A percentile compares a stretch with the other conserved stretches of the same genome.
Evolutionary conservation across 371 early-diverging fungal genomes (phyloP).

Genomic region (Lichtheimia hyalospora): DNA sequence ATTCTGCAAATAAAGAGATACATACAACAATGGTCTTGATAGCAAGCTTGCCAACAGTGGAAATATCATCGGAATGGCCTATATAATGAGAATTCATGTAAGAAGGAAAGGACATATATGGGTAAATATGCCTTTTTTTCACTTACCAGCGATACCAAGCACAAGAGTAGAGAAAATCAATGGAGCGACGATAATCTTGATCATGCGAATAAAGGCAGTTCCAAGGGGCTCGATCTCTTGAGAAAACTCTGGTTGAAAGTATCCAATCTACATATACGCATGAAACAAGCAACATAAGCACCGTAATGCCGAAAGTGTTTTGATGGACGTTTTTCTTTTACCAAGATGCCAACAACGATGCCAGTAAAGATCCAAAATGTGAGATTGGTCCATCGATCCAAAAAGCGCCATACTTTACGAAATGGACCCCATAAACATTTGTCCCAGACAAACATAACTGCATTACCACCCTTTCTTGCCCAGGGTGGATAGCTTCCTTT

Average conservation of each 20-base stretch:
- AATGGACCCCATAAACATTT: slow-evolving; percentile 11
- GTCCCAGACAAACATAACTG: slow-evolving; percentile 2
- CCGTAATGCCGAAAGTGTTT: too few species aligned
- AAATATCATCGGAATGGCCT: slow-evolving; percentile 75
- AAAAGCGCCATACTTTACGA: slow-evolving; percentile 15
- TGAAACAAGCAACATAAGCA: too few species aligned
- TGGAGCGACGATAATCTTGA: slow-evolving; percentile 69
- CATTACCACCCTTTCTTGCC: slow-evolving; percentile 3
- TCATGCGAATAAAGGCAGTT: slow-evolving; percentile 66
- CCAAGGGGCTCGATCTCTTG: slow-evolving; percentile 53
- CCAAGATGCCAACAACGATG: slow-evolving; percentile 62
- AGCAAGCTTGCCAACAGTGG: slow-evolving; percentile 64
- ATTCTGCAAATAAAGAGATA: background rate
- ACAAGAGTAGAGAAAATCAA: slow-evolving; percentile 73
- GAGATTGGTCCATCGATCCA: slow-evolving; percentile 48
- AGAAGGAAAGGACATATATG: background rate
- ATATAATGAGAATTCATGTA: slow-evolving; percentile 16
- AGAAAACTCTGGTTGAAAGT: slow-evolving; percentile 50
- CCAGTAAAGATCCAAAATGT: slow-evolving; percentile 64
- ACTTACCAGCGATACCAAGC: slow-evolving; percentile 61
- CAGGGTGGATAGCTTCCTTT: slow-evolving; percentile 7
- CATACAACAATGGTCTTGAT: slow-evolving; percentile 62
- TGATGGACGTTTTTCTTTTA: too few species aligned
- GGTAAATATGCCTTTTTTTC: background rate
- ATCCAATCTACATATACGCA: slow-evolving; percentile 35